These are phyloP conservation scores for Ustilago trichophora DNA, from an alignment of 1,284 basidiomycete genomes.

Conservation along the genomic window DNA sequence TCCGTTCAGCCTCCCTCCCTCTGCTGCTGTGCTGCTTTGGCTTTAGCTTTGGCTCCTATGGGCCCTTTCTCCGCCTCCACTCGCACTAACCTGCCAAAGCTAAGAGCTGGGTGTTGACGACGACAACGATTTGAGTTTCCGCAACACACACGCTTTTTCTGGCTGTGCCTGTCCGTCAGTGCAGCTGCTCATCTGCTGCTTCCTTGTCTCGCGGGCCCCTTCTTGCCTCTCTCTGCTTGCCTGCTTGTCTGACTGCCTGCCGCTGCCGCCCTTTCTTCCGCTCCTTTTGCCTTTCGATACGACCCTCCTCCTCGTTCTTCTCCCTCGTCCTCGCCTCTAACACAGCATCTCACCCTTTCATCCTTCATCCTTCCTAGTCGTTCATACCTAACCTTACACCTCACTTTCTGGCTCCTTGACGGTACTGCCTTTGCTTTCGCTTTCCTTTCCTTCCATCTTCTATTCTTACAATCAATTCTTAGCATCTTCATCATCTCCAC, in stretches of 20 bases:
- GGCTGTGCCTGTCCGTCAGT: conserved; percentile 16
- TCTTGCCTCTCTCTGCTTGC: neutral
- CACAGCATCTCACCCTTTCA: neutral
- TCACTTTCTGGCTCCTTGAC: conserved; percentile 13
- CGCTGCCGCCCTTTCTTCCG: too few relatives aligned
- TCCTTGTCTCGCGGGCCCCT: neutral
- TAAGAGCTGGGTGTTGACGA: neutral
- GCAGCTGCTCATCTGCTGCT: neutral
- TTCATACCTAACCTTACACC: neutral
- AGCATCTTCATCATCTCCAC: neutral
- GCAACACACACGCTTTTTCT: neutral
- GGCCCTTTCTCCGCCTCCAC: conserved; percentile 8
- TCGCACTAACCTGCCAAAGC: neutral
- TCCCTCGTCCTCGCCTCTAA: too few relatives aligned
- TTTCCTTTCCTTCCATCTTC: neutral
- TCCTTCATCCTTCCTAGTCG: neutral
- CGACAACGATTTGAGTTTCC: conserved; percentile 4
- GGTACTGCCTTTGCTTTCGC: conserved; percentile 3
- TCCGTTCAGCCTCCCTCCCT: neutral
- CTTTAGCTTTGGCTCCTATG: neutral
- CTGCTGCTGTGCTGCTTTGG: neutral
- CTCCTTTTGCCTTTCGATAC: too few relatives aligned
- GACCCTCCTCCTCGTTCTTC: too few relatives aligned
- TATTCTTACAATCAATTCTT: neutral
- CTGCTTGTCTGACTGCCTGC: too few relatives aligned